Conservation (phyloP, 192 early-diverging fungal genomes). For the Rhizoclosmatium globosum region DNA sequence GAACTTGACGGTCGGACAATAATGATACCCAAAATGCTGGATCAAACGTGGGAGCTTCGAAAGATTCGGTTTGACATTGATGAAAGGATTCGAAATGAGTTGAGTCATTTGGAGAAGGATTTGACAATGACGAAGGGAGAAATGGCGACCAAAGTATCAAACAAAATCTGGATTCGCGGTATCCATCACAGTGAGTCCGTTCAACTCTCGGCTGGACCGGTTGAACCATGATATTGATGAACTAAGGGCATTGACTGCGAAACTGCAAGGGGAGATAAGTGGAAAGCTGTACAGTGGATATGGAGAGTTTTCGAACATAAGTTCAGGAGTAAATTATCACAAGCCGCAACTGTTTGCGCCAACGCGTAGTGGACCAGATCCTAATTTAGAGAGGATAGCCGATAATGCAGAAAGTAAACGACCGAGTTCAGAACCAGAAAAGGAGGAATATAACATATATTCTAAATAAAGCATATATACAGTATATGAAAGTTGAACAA, state of each 20-base stretch:
- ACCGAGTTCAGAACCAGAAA: not conserved
- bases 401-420: conserved; percentile 16
- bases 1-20: conserved; percentile 28
- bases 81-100: conserved; percentile 29
- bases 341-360: not conserved
- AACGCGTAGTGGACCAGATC: not conserved
- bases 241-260: conserved; percentile 14
- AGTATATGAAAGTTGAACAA: too few relatives aligned
- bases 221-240: conserved; percentile 24
- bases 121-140: conserved; percentile 29
- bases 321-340: conserved; percentile 10
- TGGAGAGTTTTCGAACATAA: not conserved
- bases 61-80: conserved; percentile 41
- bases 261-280: conserved; percentile 28
- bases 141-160: conserved; percentile 24
- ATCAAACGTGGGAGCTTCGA: conserved; percentile 43
- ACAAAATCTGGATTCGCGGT: conserved; percentile 34
- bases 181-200: conserved; percentile 18
- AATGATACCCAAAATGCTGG: conserved; percentile 36
- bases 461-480: too few relatives aligned
- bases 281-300: conserved; percentile 21
- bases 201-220: conserved; percentile 31
- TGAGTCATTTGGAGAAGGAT: conserved; percentile 39
- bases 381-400: conserved; percentile 10
- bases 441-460: too few relatives aligned